Conservation (phyloP, 495 filamentous ascomycete species). For the Thermothielavioides terrestris region DNA sequence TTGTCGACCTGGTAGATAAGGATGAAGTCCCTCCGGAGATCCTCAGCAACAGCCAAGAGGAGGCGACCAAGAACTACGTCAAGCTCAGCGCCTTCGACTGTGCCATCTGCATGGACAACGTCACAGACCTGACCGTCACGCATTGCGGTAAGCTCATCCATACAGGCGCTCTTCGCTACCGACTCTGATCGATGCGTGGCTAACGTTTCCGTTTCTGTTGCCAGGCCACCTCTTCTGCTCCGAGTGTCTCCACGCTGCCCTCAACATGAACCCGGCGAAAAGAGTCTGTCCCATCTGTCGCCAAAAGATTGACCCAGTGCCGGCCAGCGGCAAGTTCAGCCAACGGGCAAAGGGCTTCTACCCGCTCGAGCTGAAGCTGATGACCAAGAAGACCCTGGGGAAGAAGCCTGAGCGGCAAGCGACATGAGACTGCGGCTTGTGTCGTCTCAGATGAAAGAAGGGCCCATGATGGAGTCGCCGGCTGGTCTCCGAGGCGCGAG, state of each 20-base stretch:
- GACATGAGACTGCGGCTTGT: background rate
- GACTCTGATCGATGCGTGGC: background rate
- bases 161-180: too few species aligned
- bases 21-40: slow-evolving; percentile 46
- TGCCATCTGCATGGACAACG: slow-evolving; percentile 79
- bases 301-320: slow-evolving; percentile 48
- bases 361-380: slow-evolving; percentile 54
- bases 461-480: too few species aligned
- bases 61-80: slow-evolving; percentile 42
- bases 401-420: slow-evolving; percentile 21
- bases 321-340: slow-evolving; percentile 26
- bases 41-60: slow-evolving; percentile 40
- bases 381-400: slow-evolving; percentile 41
- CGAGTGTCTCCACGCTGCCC: slow-evolving; percentile 65
- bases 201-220: background rate
- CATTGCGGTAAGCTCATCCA: slow-evolving; percentile 70
- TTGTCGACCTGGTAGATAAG: slow-evolving; percentile 53
- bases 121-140: slow-evolving; percentile 64
- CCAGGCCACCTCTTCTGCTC: slow-evolving; percentile 82
- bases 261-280: slow-evolving; percentile 49
- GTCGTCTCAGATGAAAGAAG: background rate
- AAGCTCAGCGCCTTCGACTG: slow-evolving; percentile 56
- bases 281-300: slow-evolving; percentile 47
- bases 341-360: slow-evolving; percentile 39
- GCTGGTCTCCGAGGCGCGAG: too few species aligned